Evolutionary conservation across 2,329 filamentous ascomycete genomes (phyloP).

Genomic region (Cercospora sp.): DNA sequence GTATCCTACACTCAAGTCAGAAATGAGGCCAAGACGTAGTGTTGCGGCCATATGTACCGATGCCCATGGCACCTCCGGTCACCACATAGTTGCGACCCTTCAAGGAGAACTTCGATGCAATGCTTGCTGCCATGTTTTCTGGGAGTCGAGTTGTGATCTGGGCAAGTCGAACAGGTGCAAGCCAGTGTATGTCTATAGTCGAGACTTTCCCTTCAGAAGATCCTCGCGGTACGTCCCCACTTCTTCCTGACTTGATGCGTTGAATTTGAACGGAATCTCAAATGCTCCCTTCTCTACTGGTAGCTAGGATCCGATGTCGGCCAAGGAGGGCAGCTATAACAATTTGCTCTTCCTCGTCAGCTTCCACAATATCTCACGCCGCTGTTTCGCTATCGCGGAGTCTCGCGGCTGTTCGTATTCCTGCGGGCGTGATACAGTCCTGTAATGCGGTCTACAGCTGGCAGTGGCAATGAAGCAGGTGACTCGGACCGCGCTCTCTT

Average conservation of each 20-base stretch:
- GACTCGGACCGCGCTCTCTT: conserved; percentile 9
- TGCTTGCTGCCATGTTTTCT: conserved; percentile 13
- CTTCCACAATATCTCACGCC: not conserved
- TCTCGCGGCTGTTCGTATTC: not conserved
- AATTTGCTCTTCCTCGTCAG: not conserved
- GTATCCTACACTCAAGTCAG: conserved; percentile 19
- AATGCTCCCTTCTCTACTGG: not conserved
- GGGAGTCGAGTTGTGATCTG: not conserved
- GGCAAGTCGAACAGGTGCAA: not conserved
- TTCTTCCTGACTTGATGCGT: not conserved
- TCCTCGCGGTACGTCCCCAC: not conserved
- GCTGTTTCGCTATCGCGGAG: not conserved
- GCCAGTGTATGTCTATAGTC: not conserved
- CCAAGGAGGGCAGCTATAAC: not conserved
- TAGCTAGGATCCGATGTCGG: conserved; percentile 7
- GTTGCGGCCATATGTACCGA: conserved; percentile 16
- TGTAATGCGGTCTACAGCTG: not conserved
- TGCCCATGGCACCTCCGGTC: conserved; percentile 33
- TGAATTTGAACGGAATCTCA: not conserved
- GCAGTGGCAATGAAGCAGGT: not conserved
- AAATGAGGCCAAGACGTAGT: not conserved
- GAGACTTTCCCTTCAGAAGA: not conserved
- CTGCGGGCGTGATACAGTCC: not conserved
- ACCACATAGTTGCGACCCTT: conserved; percentile 32
- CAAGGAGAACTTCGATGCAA: conserved; percentile 27